These are phyloP conservation scores for Skeletonema menzelii DNA, from an alignment of 108 stramenopile genomes.

Conservation along the genomic window DNA sequence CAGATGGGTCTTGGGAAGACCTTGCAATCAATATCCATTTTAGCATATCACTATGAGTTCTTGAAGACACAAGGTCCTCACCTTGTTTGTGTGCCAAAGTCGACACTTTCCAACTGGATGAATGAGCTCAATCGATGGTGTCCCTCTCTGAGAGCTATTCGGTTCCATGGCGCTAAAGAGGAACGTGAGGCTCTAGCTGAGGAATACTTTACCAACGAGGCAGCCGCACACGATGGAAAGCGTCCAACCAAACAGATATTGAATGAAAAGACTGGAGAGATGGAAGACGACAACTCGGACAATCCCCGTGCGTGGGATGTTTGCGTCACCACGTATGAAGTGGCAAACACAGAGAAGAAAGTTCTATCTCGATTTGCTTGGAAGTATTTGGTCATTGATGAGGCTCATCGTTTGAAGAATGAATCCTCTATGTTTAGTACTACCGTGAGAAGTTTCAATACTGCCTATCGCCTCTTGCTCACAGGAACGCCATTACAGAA, in stretches of 20 bases:
- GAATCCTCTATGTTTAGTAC: slow-evolving; percentile 88
- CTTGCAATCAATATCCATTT: slow-evolving; percentile 94
- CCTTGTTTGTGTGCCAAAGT: slow-evolving; percentile 97
- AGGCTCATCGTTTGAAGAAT: slow-evolving; percentile 98
- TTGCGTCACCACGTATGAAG: slow-evolving; percentile 97
- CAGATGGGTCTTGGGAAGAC: slow-evolving; percentile 94
- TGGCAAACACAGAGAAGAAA: slow-evolving; percentile 87
- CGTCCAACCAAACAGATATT: slow-evolving; percentile 69
- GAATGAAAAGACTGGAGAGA: slow-evolving; percentile 64
- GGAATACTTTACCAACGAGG: slow-evolving; percentile 74
- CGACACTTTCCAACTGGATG: slow-evolving; percentile 98
- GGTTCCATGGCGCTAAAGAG: slow-evolving; percentile 92
- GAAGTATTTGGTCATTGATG: slow-evolving; percentile 98
- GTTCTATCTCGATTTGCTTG: slow-evolving; percentile 87
- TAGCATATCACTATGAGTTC: slow-evolving; percentile 84
- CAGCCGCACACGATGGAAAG: slow-evolving; percentile 77
- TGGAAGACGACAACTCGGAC: slow-evolving; percentile 83
- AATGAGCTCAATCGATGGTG: slow-evolving; percentile 97
- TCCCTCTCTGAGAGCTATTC: slow-evolving; percentile 86
- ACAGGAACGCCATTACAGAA: slow-evolving; percentile 99
- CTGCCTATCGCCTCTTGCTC: slow-evolving; percentile 92
- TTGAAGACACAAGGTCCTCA: slow-evolving; percentile 83
- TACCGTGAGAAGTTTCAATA: slow-evolving; percentile 89
- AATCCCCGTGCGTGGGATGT: slow-evolving; percentile 92
- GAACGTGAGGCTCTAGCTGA: slow-evolving; percentile 81